These are phyloP conservation scores for Ceratobasidium sp. DNA, from an alignment of 1,284 basidiomycete genomes.

Conservation along the genomic window DNA sequence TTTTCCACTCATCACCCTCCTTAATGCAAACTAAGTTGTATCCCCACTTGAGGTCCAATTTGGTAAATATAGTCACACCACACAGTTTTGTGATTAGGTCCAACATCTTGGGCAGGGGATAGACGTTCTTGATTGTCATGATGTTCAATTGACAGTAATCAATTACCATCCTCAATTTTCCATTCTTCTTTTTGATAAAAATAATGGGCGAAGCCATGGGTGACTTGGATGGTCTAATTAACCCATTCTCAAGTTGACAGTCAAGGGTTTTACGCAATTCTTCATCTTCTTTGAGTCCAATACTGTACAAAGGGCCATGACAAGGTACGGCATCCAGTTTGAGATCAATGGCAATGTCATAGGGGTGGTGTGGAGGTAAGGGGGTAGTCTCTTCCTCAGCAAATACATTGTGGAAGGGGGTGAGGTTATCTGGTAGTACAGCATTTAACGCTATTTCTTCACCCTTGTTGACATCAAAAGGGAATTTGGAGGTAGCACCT, in stretches of 20 bases:
- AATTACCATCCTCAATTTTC: slow-evolving; percentile 58
- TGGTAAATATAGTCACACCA: slow-evolving; percentile 53
- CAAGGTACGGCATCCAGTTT: background rate
- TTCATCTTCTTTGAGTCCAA: slow-evolving; percentile 21
- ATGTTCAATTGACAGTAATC: slow-evolving; percentile 61
- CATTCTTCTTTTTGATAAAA: slow-evolving; percentile 65
- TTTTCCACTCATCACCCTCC: slow-evolving; percentile 57
- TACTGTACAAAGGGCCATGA: background rate
- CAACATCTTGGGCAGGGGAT: slow-evolving; percentile 48
- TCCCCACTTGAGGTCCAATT: slow-evolving; percentile 54
- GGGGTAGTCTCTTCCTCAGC: slow-evolving; percentile 33
- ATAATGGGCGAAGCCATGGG: slow-evolving; percentile 61
- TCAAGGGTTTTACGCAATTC: slow-evolving; percentile 22
- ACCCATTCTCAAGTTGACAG: slow-evolving; percentile 25
- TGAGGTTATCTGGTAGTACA: slow-evolving; percentile 32
- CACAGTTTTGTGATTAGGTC: slow-evolving; percentile 53
- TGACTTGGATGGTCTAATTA: slow-evolving; percentile 57
- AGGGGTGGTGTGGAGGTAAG: slow-evolving; percentile 46
- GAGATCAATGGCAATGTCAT: slow-evolving; percentile 49
- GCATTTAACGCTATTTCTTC: background rate
- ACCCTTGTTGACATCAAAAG: background rate
- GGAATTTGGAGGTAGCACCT: background rate
- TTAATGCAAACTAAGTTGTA: slow-evolving; percentile 56
- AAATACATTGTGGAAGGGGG: slow-evolving; percentile 45
- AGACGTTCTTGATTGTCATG: background rate